Base-by-base conservation (phyloP, 768 basidiomycete genomes). In the Lactifluus volemus region DNA sequence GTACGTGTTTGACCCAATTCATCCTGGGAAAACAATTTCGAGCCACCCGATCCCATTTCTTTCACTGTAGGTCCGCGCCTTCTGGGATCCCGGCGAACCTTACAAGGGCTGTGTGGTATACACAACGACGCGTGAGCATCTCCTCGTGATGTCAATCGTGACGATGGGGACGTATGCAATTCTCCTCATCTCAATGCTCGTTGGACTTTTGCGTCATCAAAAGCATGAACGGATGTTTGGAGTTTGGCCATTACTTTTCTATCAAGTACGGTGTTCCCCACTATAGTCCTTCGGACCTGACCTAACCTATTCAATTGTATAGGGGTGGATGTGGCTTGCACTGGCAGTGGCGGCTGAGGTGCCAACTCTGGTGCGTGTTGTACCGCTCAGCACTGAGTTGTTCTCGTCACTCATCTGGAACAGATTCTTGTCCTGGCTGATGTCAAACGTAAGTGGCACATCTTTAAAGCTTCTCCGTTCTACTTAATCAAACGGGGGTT, bases 311-410 rank as follows among this genome's bases (percentile, higher is more conserved):
- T 17, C 15, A 15, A 36, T 14, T 32, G 3, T 25, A 19, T 60
- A 60, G 60, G 60, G 60, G 30, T 60, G 60, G 53, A 45, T 38
- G 14, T 60, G 60, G 60, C 36, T 60, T 45, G 60, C 53, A 10
- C 11, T 60, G 32, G 60, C 60, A 1, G 53, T 60, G 17, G 60
- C 4, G 2, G 60, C 54, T 14, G 60, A 60, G 54, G 41, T 55
- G 49, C 60, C 60, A 15, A 44, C 54, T 38, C 54, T 60, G 30
- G 60, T 55, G 14, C 15, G 60, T 55, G 32, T 17, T 1, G 10
- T 39, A 21, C 11, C 17, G 12, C 7, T 8, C 39, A 32, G 10
- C 17, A 15, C 7, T 8, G 48, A 32, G 10, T 10, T 8, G 6
- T 29, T 10, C 11, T 29, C 21, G 17, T 32, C 21, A 17, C 38